phyloP scores from a whole-genome alignment of 371 early-diverging fungal species.

The Smittium culicis region DNA sequence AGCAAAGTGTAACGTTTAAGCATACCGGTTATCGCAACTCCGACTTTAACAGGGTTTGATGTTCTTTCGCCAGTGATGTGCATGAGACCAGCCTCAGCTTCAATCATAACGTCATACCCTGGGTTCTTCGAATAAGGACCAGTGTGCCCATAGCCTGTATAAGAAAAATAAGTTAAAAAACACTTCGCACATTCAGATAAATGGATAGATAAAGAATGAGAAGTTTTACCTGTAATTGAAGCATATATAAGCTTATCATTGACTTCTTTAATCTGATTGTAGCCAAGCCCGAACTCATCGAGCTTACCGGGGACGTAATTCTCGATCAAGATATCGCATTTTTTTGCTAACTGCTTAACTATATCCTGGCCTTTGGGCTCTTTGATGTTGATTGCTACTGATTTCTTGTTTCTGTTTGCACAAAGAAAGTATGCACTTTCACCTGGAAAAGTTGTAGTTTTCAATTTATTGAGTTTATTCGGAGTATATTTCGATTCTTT shows the following conservation, averaged over 20 bases:
- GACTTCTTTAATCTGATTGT: conserved; percentile 42
- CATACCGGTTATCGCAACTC: conserved; percentile 83
- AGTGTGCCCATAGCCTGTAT: conserved; percentile 58
- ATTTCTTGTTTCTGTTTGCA: conserved; percentile 81
- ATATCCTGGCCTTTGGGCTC: conserved; percentile 44
- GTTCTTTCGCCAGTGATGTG: conserved; percentile 80
- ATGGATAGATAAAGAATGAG: background rate
- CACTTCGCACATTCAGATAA: background rate
- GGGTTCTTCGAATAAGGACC: conserved; percentile 68
- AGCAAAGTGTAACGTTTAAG: too few relatives aligned
- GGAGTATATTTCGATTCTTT: background rate
- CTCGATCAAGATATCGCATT: conserved; percentile 72
- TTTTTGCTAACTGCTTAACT: conserved; percentile 46
- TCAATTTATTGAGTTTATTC: conserved; percentile 31
- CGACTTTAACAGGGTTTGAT: conserved; percentile 81
- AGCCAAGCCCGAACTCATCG: conserved; percentile 58
- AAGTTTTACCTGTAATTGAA: conserved; percentile 45
- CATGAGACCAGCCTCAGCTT: conserved; percentile 88
- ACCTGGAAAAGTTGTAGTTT: conserved; percentile 17
- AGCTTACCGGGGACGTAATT: conserved; percentile 85
- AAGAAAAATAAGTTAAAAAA: background rate
- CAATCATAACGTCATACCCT: conserved; percentile 90
- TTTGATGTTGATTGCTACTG: conserved; percentile 74
- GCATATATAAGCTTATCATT: conserved; percentile 77
- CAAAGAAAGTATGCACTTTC: conserved; percentile 83